phyloP scores from a whole-genome alignment of 2,329 filamentous ascomycete species.

The Xylariaceae sp. region DNA sequence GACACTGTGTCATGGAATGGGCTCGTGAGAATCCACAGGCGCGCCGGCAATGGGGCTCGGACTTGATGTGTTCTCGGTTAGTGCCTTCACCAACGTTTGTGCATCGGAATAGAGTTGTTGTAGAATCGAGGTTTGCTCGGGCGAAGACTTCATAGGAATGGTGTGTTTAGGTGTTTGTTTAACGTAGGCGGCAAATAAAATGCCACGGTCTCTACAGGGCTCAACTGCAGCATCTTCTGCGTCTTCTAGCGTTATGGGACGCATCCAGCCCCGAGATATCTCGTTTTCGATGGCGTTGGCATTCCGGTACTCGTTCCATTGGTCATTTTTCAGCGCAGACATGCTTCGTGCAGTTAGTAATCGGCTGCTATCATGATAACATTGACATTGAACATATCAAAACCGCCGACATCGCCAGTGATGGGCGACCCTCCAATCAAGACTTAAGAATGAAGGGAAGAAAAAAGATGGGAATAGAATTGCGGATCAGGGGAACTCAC shows the following conservation, averaged over 20 bases:
- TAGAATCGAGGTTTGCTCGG: slow-evolving; percentile 13
- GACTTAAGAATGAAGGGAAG: no score
- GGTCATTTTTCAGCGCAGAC: slow-evolving; percentile 14
- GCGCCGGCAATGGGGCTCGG: no score
- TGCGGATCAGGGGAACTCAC: not conserved
- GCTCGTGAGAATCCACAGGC: no score
- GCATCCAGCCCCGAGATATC: slow-evolving; percentile 21
- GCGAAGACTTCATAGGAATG: slow-evolving; percentile 15
- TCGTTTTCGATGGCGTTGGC: slow-evolving; percentile 14
- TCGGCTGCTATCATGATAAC: not conserved
- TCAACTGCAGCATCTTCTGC: not conserved
- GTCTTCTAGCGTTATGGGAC: slow-evolving; percentile 15
- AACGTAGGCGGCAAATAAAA: slow-evolving; percentile 21
- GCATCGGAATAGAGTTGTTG: slow-evolving; percentile 15
- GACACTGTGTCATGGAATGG: no score
- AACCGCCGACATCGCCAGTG: no score
- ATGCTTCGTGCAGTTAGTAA: not conserved
- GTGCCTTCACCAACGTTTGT: slow-evolving; percentile 12
- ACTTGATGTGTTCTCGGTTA: slow-evolving; percentile 1
- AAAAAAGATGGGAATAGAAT: not conserved
- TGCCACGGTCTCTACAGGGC: slow-evolving; percentile 15
- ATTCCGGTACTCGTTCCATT: slow-evolving; percentile 22
- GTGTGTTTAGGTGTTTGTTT: slow-evolving; percentile 10
- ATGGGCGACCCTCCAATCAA: no score
- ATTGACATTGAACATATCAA: not conserved